These are phyloP conservation scores for Leucocoprinus sp. DNA, from an alignment of 768 basidiomycete genomes.

Conservation along the genomic window DNA sequence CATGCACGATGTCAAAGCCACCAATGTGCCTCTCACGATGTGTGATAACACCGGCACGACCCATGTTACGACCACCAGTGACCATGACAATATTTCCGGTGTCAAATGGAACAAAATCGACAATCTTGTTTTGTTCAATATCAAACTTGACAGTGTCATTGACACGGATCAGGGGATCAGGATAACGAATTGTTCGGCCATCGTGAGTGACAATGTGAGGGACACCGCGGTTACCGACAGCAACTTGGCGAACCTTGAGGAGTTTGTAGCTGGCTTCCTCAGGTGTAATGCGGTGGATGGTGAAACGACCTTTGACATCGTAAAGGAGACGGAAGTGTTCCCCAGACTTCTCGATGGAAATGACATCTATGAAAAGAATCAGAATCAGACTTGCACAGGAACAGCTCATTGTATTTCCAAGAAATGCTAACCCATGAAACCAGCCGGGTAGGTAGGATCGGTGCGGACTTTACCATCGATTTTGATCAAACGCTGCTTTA, in stretches of 20 bases:
- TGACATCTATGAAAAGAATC: slow-evolving; percentile 56
- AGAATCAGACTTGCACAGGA: background rate
- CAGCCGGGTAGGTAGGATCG: slow-evolving; percentile 92
- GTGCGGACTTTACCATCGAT: slow-evolving; percentile 98
- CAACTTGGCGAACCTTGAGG: slow-evolving; percentile 86
- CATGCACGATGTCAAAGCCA: slow-evolving; percentile 98
- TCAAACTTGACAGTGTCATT: slow-evolving; percentile 99
- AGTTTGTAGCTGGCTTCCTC: slow-evolving; percentile 98
- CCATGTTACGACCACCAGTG: slow-evolving; percentile 99
- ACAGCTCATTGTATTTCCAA: background rate
- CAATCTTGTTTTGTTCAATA: slow-evolving; percentile 90
- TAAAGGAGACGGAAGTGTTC: slow-evolving; percentile 99
- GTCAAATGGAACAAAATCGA: slow-evolving; percentile 90
- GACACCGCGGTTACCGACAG: slow-evolving; percentile 88
- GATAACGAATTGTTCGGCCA: slow-evolving; percentile 99
- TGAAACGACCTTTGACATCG: slow-evolving; percentile 99
- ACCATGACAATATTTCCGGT: slow-evolving; percentile 96
- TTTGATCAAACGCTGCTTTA: slow-evolving; percentile 95
- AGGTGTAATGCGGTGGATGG: slow-evolving; percentile 97
- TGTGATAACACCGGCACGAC: slow-evolving; percentile 91
- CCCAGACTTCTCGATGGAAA: slow-evolving; percentile 95
- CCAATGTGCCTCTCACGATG: slow-evolving; percentile 97
- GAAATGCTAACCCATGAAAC: slow-evolving; percentile 80
- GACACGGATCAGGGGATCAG: slow-evolving; percentile 89
- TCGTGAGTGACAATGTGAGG: slow-evolving; percentile 98